Percentiles rank a stretch among this genome's conserved stretches.
Evolutionary conservation across 306 rosid genomes (phyloP).

Genomic region (Adenanthera pavonina): DNA sequence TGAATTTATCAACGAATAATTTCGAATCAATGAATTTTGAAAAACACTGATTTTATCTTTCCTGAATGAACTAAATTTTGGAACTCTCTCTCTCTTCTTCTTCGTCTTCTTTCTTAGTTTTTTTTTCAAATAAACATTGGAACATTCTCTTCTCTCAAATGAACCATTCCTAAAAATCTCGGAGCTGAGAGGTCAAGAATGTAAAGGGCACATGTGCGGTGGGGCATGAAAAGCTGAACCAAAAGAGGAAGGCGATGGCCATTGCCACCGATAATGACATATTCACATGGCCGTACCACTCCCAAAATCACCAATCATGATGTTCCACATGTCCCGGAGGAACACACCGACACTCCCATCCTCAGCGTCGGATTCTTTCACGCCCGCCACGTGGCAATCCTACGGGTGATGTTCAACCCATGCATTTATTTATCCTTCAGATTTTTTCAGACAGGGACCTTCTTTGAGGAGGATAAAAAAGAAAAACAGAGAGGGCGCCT

Average conservation of each 20-base stretch:
- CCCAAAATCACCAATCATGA: background rate
- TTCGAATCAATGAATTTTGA: too few relatives aligned
- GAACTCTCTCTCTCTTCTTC: too few relatives aligned
- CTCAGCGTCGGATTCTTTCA: background rate
- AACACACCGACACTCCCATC: background rate
- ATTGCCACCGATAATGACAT: too few relatives aligned
- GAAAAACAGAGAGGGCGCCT: background rate
- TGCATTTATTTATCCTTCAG: background rate
- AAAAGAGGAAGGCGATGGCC: background rate
- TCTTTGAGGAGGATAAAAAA: background rate
- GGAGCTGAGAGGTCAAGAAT: too few relatives aligned
- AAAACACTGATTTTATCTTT: too few relatives aligned
- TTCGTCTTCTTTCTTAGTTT: too few relatives aligned
- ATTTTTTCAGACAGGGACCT: background rate
- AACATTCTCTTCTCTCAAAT: too few relatives aligned
- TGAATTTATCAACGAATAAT: too few relatives aligned
- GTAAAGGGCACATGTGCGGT: background rate
- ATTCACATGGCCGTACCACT: background rate
- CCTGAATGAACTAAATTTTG: too few relatives aligned
- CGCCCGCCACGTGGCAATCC: background rate
- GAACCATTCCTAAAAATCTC: too few relatives aligned
- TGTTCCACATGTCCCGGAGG: background rate
- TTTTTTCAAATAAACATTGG: too few relatives aligned
- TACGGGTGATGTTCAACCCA: background rate
- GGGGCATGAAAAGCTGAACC: background rate